Percentiles rank a stretch among this genome's conserved stretches.
These are phyloP conservation scores for Penicillium longicatenatum DNA, from an alignment of 495 filamentous ascomycete species.

Conservation along the genomic window DNA sequence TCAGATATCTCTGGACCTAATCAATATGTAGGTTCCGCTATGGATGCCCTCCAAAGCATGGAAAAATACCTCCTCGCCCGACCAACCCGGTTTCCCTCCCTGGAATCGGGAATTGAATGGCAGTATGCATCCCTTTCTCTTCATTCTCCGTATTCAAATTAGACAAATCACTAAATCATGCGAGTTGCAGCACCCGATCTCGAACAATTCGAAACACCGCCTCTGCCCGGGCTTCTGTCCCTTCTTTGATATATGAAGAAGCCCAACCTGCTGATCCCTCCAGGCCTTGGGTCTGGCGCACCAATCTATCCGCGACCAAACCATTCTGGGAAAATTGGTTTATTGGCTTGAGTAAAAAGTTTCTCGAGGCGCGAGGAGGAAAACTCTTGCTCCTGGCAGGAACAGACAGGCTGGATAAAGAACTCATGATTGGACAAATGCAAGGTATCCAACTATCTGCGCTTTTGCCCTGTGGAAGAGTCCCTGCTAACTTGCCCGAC, in stretches of 20 bases:
- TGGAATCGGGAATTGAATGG: conserved; percentile 88
- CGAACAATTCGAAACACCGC: conserved; percentile 81
- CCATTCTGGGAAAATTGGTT: conserved; percentile 98
- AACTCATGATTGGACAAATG: conserved; percentile 97
- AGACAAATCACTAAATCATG: neutral
- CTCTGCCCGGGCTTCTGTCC: conserved; percentile 85
- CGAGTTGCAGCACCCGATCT: conserved; percentile 61
- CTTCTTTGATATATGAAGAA: conserved; percentile 66
- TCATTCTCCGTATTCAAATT: neutral
- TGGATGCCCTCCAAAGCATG: conserved; percentile 97
- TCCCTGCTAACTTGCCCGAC: neutral
- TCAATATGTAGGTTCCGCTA: conserved; percentile 56
- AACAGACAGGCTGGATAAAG: conserved; percentile 91
- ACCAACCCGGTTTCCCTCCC: conserved; percentile 72
- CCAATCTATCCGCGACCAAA: conserved; percentile 79
- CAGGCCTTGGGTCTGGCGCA: conserved; percentile 76
- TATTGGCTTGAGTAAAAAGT: conserved; percentile 81
- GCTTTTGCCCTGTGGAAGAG: neutral
- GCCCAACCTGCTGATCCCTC: conserved; percentile 34
- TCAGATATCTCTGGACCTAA: neutral
- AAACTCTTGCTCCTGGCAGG: conserved; percentile 91
- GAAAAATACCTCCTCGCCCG: conserved; percentile 83
- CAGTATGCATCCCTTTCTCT: conserved; percentile 55
- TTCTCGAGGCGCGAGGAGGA: conserved; percentile 78
- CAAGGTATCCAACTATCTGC: conserved; percentile 68